Conservation (phyloP, 495 filamentous ascomycete genomes). For the Penicillium riverlandense region DNA sequence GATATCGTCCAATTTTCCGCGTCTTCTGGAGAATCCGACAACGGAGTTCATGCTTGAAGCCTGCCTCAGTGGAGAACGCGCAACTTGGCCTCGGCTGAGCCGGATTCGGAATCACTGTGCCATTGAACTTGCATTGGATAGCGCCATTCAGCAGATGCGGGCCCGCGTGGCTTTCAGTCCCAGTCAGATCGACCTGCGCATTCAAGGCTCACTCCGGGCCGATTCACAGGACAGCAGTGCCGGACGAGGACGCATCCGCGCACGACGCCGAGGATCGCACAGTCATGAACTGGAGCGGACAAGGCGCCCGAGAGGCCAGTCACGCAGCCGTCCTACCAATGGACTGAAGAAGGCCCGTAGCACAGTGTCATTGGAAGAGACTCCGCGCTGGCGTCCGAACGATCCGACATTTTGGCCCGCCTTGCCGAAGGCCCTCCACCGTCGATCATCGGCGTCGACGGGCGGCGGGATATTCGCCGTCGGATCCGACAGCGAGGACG, state of each 20-base stretch:
- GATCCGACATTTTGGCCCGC: constrained; percentile 3
- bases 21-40: constrained; percentile 80
- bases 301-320: constrained; percentile 7
- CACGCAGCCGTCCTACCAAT: constrained; percentile 4
- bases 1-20: constrained; percentile 62
- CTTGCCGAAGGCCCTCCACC: constrained; percentile 8
- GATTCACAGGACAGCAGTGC: constrained; percentile 16
- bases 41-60: constrained; percentile 79
- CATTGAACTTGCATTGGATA: constrained; percentile 80
- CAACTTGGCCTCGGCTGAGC: constrained; percentile 84
- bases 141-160: constrained; percentile 69
- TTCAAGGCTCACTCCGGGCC: constrained; percentile 7
- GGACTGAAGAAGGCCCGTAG: constrained; percentile 27
- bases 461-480: constrained; percentile 6
- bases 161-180: constrained; percentile 74
- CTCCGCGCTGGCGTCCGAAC: constrained; percentile 6
- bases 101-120: constrained; percentile 76
- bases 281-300: constrained; percentile 23
- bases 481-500: constrained; percentile 18
- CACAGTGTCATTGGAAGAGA: constrained; percentile 22
- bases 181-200: constrained; percentile 53
- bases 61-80: constrained; percentile 69
- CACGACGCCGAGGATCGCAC: constrained; percentile 26
- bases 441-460: constrained; percentile 13
- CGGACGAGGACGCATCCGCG: constrained; percentile 13